A percentile compares a stretch with the other conserved stretches of the same genome.
Evolutionary conservation across 2,329 filamentous ascomycete species (phyloP).

Genomic region (Zasmidium angulare): DNA sequence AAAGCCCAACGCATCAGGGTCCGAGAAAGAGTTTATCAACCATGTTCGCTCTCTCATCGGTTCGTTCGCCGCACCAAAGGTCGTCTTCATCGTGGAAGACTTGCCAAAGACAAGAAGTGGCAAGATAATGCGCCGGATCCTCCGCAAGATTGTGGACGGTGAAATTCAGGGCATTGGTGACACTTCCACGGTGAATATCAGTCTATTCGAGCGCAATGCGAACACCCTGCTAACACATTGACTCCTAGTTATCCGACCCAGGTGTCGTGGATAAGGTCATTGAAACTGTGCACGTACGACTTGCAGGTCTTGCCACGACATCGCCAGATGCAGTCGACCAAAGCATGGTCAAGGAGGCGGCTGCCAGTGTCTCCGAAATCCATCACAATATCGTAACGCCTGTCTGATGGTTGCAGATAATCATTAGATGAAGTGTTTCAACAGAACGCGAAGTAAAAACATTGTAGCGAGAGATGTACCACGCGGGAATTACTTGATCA

Average conservation of each 20-base stretch:
- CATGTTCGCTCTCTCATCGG: slow-evolving; percentile 98
- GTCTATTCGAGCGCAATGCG: no score
- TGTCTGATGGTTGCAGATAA: no score
- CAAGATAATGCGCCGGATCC: slow-evolving; percentile 97
- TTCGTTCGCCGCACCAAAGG: slow-evolving; percentile 94
- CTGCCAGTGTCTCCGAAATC: no score
- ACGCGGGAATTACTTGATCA: no score
- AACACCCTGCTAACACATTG: no score
- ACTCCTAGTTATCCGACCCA: slow-evolving; percentile 92
- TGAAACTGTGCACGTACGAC: slow-evolving; percentile 71
- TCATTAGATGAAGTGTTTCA: no score
- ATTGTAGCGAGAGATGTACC: no score
- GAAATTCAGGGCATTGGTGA: slow-evolving; percentile 97
- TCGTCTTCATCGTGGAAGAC: slow-evolving; percentile 85
- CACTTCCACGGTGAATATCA: slow-evolving; percentile 83
- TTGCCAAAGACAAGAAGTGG: slow-evolving; percentile 95
- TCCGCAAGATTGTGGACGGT: slow-evolving; percentile 97
- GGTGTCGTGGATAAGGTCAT: slow-evolving; percentile 89
- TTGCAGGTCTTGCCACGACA: no score
- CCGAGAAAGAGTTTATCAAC: slow-evolving; percentile 84
- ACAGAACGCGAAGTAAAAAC: no score
- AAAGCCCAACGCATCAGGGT: slow-evolving; percentile 78
- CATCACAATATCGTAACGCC: no score
- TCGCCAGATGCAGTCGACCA: no score
- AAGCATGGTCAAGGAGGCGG: no score